Conservation (phyloP, 1,284 basidiomycete species). For the Leccinum fallax region DNA sequence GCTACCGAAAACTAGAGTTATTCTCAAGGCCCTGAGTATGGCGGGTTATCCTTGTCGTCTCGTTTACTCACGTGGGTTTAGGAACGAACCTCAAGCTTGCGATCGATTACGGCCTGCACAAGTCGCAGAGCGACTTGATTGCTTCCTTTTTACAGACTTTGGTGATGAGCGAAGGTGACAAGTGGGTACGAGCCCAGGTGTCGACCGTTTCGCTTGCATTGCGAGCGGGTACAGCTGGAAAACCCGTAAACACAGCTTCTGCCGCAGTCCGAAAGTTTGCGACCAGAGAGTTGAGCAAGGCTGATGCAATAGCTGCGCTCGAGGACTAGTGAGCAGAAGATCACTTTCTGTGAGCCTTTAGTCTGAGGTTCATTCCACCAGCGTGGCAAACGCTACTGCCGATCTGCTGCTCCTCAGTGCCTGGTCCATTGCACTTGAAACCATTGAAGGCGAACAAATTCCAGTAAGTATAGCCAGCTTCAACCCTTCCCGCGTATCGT, state of each 20-base stretch:
- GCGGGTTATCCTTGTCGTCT: slow-evolving; percentile 9
- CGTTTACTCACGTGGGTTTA: slow-evolving; percentile 32
- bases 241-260: slow-evolving; percentile 69
- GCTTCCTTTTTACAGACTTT: slow-evolving; percentile 83
- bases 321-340: slow-evolving; percentile 73
- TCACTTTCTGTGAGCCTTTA: neutral
- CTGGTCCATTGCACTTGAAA: slow-evolving; percentile 62
- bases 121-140: slow-evolving; percentile 75
- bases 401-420: slow-evolving; percentile 75
- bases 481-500: neutral
- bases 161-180: slow-evolving; percentile 85
- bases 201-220: slow-evolving; percentile 62
- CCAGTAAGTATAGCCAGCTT: slow-evolving; percentile 49
- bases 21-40: slow-evolving; percentile 75
- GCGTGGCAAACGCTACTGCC: slow-evolving; percentile 78
- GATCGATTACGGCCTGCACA: slow-evolving; percentile 78
- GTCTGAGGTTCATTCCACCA: slow-evolving; percentile 29
- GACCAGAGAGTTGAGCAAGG: slow-evolving; percentile 74
- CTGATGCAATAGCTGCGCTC: slow-evolving; percentile 70
- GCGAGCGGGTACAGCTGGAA: slow-evolving; percentile 59
- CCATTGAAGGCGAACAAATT: slow-evolving; percentile 57
- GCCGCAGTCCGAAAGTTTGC: slow-evolving; percentile 73
- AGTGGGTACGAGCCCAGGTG: slow-evolving; percentile 69
- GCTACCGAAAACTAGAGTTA: slow-evolving; percentile 60
- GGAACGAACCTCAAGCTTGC: slow-evolving; percentile 80